These are phyloP conservation scores for Acanthamoeba healyi DNA, from an alignment of 208 protist genomes.

Conservation along the genomic window DNA sequence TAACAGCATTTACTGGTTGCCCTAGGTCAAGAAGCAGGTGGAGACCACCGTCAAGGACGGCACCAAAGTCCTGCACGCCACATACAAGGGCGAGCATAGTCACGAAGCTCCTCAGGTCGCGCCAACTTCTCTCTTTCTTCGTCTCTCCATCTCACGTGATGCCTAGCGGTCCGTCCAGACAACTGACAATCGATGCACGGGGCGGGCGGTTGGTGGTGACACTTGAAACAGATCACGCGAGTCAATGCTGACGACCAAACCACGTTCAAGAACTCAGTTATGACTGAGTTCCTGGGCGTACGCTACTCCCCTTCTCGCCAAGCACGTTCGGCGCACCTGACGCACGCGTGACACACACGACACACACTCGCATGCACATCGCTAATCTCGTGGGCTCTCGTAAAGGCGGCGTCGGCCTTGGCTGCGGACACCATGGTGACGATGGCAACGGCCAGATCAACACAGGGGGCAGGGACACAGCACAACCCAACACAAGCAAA, in stretches of 20 bases:
- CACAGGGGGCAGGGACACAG: not conserved
- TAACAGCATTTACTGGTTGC: not conserved
- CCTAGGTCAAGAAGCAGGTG: slow-evolving; percentile 75
- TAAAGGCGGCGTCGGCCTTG: not conserved
- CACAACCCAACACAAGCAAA: not conserved
- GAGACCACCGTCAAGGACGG: slow-evolving; percentile 37
- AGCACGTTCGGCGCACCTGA: no score
- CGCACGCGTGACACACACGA: no score
- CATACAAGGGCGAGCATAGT: slow-evolving; percentile 73
- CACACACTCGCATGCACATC: not conserved
- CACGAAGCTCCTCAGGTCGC: slow-evolving; percentile 56
- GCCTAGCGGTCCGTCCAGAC: no score
- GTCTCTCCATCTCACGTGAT: not conserved
- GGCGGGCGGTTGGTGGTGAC: no score
- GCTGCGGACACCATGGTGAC: slow-evolving; percentile 16
- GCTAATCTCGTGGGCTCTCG: not conserved
- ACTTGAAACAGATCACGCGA: slow-evolving; percentile 1
- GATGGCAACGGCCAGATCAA: not conserved
- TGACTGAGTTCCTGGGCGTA: slow-evolving; percentile 63
- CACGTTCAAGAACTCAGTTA: slow-evolving; percentile 66
- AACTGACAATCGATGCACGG: no score
- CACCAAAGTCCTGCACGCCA: slow-evolving; percentile 8
- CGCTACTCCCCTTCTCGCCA: not conserved
- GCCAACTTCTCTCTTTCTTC: not conserved
- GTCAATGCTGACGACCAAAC: slow-evolving; percentile 59